Evolutionary conservation across 2,329 filamentous ascomycete genomes (phyloP), one percentile per base, ranked within the genome.

Genomic region (Beauveria australis): DNA sequence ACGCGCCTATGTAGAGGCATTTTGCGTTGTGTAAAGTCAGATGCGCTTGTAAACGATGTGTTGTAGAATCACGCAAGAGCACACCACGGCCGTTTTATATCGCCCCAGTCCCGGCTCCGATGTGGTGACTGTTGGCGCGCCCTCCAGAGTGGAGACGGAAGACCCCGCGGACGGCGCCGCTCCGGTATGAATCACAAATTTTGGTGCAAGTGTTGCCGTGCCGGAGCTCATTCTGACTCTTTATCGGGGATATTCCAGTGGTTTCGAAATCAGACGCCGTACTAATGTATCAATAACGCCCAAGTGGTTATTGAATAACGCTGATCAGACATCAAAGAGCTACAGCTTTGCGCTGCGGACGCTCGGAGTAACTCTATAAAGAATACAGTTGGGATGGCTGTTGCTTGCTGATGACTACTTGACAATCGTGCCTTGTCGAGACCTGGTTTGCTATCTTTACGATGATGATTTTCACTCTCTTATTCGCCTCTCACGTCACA

Each of bases 1-100:
- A 54, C 63, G 19, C 69, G 66, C 51, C 71, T 47, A 6, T 52
- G 53, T 37, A 70, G 63, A 14, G 69, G 56, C 69, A 71, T 71
- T 33, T 6, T 52, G 24, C n/a, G 33, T 26, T 18, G 19, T 9
- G 47, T n/a, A 3, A 7, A 26, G 24, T 24, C 8, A 6, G 47
- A 18, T 49, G 47, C 16, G 14, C 6, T 14, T 24, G 19, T 22
- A 10, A 43, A 22, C 18, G 2, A 44, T 44, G 22, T 30, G 22
- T 51, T 51, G 26, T 53, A 22, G 41, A n/a, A 41, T 48, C 19
- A 43, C 44, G 33, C 30, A 37, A 40, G 6, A 24, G 41, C n/a
- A 5, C 33, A 43, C 41, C 10, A 14, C 26, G 30, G 33, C 30
- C 44, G 46, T 26, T 57, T 49, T 41, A 26, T 41, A 41, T 5